Percentiles rank a stretch among this genome's conserved stretches.
Conservation (phyloP, 202 grass and related monocot genomes). For the Schoenoplectus tabernaemontani region DNA sequence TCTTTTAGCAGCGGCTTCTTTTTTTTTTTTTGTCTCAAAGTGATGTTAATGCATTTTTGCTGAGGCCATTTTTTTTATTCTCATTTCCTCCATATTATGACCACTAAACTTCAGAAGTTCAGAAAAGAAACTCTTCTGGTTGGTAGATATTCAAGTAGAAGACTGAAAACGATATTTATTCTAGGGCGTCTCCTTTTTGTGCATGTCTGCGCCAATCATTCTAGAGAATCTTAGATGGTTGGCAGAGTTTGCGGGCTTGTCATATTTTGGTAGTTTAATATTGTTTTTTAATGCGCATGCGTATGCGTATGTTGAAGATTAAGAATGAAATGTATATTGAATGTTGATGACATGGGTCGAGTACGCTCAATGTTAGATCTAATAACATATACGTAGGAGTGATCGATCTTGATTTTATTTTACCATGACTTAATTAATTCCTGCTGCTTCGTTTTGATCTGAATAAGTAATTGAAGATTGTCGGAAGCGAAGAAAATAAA, state of each 20-base stretch:
- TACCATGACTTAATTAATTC: too few species aligned
- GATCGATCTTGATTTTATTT: too few species aligned
- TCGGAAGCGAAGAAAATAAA: not conserved
- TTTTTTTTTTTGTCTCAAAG: too few species aligned
- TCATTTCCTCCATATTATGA: not conserved
- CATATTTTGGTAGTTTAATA: not conserved
- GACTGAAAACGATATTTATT: not conserved
- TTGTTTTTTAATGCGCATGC: not conserved
- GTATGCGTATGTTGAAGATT: not conserved
- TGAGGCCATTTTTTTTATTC: not conserved
- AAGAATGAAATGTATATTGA: not conserved
- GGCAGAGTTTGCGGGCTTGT: not conserved
- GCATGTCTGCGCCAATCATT: not conserved
- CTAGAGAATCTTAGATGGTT: not conserved
- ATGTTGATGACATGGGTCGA: not conserved
- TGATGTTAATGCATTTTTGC: not conserved
- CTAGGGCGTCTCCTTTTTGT: not conserved
- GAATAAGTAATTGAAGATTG: not conserved
- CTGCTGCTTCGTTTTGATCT: too few species aligned
- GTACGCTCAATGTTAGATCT: too few species aligned
- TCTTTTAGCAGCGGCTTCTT: too few species aligned
- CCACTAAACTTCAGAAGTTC: not conserved
- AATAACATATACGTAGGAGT: too few species aligned
- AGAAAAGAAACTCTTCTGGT: not conserved
- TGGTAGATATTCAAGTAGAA: not conserved